A percentile compares a stretch with the other conserved stretches of the same genome.
Conservation (phyloP, 768 basidiomycete genomes). For the Psilocybe cyanescens region DNA sequence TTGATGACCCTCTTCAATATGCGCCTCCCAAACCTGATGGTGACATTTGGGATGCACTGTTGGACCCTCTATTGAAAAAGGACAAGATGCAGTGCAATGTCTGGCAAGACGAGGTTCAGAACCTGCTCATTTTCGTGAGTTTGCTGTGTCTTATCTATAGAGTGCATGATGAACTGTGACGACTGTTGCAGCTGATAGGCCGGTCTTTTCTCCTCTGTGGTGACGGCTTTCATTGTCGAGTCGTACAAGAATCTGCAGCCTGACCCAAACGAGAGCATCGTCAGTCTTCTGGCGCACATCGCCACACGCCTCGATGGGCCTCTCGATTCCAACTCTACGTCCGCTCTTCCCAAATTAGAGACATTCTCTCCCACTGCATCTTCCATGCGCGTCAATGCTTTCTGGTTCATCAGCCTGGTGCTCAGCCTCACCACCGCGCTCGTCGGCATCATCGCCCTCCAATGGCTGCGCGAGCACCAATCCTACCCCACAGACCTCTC, state of each 20-base stretch:
- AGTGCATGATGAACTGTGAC: not conserved
- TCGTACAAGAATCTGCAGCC: not conserved
- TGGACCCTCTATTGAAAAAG: not conserved
- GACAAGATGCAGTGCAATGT: slow-evolving; percentile 1
- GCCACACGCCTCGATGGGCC: not conserved
- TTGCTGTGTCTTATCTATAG: not conserved
- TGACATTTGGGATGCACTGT: not conserved
- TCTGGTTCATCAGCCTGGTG: slow-evolving; percentile 2
- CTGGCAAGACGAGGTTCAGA: slow-evolving; percentile 9
- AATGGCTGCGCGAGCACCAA: slow-evolving; percentile 5
- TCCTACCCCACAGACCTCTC: not conserved
- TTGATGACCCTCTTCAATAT: not conserved
- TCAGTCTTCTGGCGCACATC: not conserved
- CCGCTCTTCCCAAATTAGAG: not conserved
- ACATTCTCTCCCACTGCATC: not conserved
- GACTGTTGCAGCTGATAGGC: not conserved
- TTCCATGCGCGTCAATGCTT: not conserved
- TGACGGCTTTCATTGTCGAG: not conserved
- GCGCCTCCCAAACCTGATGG: not conserved
- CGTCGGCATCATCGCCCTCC: not conserved
- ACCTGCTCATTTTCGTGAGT: slow-evolving; percentile 7
- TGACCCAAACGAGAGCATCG: not conserved
- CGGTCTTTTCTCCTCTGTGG: slow-evolving; percentile 1
- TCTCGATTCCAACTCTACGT: not conserved
- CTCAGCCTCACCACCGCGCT: slow-evolving; percentile 1